Evolutionary conservation across 495 filamentous ascomycete species (phyloP), one percentile per base, ranked within the genome.

Genomic region (Neurospora tetraspora): DNA sequence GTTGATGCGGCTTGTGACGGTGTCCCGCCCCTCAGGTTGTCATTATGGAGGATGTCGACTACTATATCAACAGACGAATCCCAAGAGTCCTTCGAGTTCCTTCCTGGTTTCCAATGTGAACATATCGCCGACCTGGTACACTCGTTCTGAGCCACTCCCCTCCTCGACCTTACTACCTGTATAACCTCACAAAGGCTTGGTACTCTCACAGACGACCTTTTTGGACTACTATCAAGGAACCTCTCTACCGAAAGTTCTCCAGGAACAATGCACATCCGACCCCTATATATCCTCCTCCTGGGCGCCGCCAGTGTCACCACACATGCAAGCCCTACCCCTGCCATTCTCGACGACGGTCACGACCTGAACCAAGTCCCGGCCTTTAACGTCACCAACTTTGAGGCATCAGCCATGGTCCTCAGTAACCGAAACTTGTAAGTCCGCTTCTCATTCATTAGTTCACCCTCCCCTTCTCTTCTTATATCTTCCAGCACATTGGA

Each of bases 391-490:
- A 74, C 65, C 36, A 61, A 74, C 27, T 79, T 80, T 27, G 39
- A 70, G 10, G 78, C 79, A 3, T 59, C 47, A 39, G 78, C 74
- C 18, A 47, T 80, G 3, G 61, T 74, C 6, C 68, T 79, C 34
- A 78, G 76, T 73, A 68, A 79, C 71, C 70, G 75, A 8, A 74
- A 72, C 69, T 79, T 72, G 78, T 76, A 73, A 68, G 70, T 45
- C 34, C n/a, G n/a, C n/a, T 31, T 65, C 37, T 34, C 0, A 36
- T 23, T 11, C 42, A 18, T 10, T 20, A 47, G n/a, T 43, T 16
- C 31, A 53, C 43, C 43, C 18, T 45, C 20, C 45, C 36, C 14
- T 43, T n/a, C 34, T 20, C 12, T 65, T 14, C 18, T 27, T 38
- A 14, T 31, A 12, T 59, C 7, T 14, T 39, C 20, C 45, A 23